Evolutionary conservation across 2,329 filamentous ascomycete species (phyloP).

Genomic region (Biscogniauxia sp.): DNA sequence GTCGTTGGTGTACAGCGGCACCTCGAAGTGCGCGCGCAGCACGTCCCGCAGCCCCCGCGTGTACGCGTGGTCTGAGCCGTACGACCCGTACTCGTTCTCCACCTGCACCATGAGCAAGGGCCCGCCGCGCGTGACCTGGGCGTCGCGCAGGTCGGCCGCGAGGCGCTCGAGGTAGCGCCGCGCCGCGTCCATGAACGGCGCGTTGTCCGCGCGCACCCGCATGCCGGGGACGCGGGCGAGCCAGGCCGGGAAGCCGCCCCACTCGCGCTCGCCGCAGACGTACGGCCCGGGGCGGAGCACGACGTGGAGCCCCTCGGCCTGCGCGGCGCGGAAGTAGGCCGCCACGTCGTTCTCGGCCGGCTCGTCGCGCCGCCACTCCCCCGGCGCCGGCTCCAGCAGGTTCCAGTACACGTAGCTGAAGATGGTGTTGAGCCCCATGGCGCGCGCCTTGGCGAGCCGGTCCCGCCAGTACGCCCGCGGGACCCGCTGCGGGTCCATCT

Average conservation of each 20-base stretch:
- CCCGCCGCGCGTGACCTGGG: constrained; percentile 42
- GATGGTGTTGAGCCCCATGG: constrained; percentile 50
- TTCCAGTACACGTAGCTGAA: constrained; percentile 53
- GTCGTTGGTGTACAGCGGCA: constrained; percentile 49
- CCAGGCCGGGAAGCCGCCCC: constrained; percentile 49
- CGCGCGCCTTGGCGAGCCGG: constrained; percentile 40
- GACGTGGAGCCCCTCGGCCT: constrained; percentile 45
- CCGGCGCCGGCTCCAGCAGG: constrained; percentile 41
- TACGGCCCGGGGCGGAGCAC: constrained; percentile 48
- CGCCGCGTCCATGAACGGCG: constrained; percentile 37
- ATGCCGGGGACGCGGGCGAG: constrained; percentile 39
- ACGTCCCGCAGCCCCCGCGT: constrained; percentile 40
- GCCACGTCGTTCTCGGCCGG: constrained; percentile 42
- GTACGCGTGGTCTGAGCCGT: constrained; percentile 44
- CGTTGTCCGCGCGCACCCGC: constrained; percentile 40
- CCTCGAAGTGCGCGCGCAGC: constrained; percentile 40
- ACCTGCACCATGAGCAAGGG: constrained; percentile 50
- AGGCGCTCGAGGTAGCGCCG: constrained; percentile 38
- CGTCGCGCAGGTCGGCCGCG: constrained; percentile 33
- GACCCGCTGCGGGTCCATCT: constrained; percentile 51
- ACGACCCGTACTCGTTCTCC: constrained; percentile 52
- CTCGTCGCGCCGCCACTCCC: constrained; percentile 35
- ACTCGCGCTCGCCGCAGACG: constrained; percentile 48
- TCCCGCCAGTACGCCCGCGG: constrained; percentile 46
- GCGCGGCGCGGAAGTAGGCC: constrained; percentile 44